Conservation (phyloP, 202 grass and related monocot species). For the Panicum hallii region DNA sequence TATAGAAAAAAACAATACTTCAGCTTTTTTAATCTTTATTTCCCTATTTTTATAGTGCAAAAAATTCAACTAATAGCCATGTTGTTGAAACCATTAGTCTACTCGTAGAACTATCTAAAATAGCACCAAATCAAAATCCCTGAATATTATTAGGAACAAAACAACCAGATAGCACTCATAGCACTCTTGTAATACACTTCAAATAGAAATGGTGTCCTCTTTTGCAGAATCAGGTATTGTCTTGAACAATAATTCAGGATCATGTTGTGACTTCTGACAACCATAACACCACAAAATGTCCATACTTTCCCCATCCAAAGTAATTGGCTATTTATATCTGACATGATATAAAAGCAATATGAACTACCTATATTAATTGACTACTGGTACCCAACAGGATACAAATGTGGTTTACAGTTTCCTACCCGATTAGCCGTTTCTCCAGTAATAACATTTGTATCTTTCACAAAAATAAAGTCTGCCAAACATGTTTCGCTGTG, state of each 20-base stretch:
- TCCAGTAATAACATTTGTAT: not conserved
- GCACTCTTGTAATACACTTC: too few species aligned
- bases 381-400: not conserved
- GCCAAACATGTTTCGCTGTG: not conserved
- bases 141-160: not conserved
- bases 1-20: not conserved
- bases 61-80: not conserved
- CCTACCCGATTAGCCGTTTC: not conserved
- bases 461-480: conserved; percentile 1
- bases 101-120: not conserved
- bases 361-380: not conserved
- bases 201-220: too few species aligned
- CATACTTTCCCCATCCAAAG: not conserved
- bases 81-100: not conserved
- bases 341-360: too few species aligned
- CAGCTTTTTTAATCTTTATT: not conserved
- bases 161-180: not conserved
- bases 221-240: too few species aligned
- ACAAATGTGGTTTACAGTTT: not conserved
- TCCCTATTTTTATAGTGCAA: not conserved
- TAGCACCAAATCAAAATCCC: not conserved
- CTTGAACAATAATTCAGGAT: not conserved
- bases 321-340: not conserved
- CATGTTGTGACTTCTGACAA: not conserved
- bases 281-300: not conserved